phyloP scores from a whole-genome alignment of 768 basidiomycete species.

The Tylopilus intermedius region DNA sequence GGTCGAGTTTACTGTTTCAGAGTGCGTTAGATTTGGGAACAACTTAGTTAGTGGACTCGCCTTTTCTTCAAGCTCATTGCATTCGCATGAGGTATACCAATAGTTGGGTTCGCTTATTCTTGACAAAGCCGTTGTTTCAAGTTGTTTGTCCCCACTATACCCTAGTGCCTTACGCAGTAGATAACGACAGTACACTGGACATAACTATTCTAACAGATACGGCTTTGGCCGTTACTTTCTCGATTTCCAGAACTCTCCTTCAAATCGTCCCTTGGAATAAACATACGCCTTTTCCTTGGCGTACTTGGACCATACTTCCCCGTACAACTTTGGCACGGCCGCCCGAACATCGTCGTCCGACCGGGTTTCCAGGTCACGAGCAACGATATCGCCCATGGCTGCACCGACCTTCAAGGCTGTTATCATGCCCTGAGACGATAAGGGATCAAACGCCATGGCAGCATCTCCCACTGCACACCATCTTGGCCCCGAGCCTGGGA shows the following conservation, averaged over 20 bases:
- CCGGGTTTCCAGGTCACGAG: background rate
- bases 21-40: background rate
- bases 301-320: background rate
- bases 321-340: background rate
- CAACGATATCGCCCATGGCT: background rate
- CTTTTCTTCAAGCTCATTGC: slow-evolving; percentile 57
- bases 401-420: background rate
- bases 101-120: slow-evolving; percentile 8
- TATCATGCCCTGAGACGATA: background rate
- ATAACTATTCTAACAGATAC: no score
- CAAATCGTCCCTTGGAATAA: background rate
- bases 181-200: no score
- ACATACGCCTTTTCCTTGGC: background rate
- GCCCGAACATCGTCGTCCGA: background rate
- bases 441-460: background rate
- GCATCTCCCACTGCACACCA: background rate
- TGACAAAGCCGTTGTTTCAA: background rate
- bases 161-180: no score
- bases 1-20: slow-evolving; percentile 69
- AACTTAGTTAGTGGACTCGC: slow-evolving; percentile 22
- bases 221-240: background rate
- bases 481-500: background rate
- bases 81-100: background rate
- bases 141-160: slow-evolving; percentile 6
- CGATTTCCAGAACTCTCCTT: background rate